These are phyloP conservation scores for Penicillium canescens DNA, from an alignment of 495 filamentous ascomycete genomes.

Conservation along the genomic window DNA sequence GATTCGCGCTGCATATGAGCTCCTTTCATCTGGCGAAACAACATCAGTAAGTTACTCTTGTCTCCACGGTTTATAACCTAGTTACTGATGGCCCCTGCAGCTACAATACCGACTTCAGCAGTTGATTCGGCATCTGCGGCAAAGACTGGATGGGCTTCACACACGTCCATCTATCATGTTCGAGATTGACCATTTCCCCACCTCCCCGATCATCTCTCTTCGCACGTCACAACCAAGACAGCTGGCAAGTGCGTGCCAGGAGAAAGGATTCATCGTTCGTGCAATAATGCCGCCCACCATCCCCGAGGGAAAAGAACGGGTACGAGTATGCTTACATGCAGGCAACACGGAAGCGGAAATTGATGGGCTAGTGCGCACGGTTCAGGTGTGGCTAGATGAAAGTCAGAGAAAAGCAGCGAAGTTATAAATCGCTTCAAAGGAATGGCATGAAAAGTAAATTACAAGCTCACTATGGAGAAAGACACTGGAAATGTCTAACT, in stretches of 20 bases:
- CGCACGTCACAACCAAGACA: slow-evolving; percentile 37
- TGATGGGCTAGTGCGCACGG: slow-evolving; percentile 39
- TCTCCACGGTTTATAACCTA: background rate
- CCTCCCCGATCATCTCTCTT: slow-evolving; percentile 46
- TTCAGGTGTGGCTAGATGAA: slow-evolving; percentile 42
- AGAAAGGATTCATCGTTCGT: slow-evolving; percentile 34
- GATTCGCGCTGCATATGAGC: slow-evolving; percentile 45
- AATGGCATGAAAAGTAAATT: too few relatives aligned
- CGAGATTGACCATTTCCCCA: slow-evolving; percentile 41
- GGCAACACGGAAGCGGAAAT: slow-evolving; percentile 48
- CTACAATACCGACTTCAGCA: slow-evolving; percentile 38
- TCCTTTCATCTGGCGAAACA: slow-evolving; percentile 42
- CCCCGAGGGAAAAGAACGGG: slow-evolving; percentile 46
- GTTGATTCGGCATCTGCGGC: slow-evolving; percentile 38
- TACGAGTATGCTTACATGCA: slow-evolving; percentile 53
- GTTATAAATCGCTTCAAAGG: slow-evolving; percentile 6
- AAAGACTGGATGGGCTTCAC: slow-evolving; percentile 28
- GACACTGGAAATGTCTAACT: too few relatives aligned
- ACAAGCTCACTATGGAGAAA: too few relatives aligned
- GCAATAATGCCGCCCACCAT: slow-evolving; percentile 53
- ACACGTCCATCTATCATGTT: slow-evolving; percentile 30
- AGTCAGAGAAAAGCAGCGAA: slow-evolving; percentile 15
- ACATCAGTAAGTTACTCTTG: slow-evolving; percentile 28
- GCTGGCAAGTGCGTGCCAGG: slow-evolving; percentile 35
- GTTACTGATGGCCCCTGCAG: slow-evolving; percentile 17